phyloP scores from a whole-genome alignment of 345 rosid genomes.

The Eucalyptus coolabah region DNA sequence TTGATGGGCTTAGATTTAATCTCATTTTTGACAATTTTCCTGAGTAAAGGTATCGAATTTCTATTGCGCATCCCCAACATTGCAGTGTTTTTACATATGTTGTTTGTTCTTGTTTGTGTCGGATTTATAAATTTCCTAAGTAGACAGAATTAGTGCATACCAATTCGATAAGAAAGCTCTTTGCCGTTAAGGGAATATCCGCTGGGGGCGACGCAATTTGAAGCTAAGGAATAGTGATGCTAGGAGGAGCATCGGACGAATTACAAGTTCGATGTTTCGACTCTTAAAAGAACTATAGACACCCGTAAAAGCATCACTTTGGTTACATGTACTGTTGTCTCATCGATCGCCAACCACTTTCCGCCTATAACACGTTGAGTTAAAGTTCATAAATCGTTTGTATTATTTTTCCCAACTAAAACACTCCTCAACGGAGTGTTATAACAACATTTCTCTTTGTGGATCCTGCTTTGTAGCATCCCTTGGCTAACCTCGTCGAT shows the following conservation, averaged over 20 bases:
- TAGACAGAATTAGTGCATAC: neutral
- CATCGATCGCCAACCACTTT: too few relatives aligned
- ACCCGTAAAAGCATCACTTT: too few relatives aligned
- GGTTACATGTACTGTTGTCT: rapidly evolving
- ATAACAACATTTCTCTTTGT: too few relatives aligned
- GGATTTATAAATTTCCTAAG: rapidly evolving
- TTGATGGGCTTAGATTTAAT: rapidly evolving
- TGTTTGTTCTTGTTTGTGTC: rapidly evolving
- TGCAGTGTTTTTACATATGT: rapidly evolving
- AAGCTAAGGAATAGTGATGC: neutral
- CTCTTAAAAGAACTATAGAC: neutral
- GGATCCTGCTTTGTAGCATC: too few relatives aligned
- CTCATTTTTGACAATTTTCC: rapidly evolving
- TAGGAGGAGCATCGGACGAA: neutral
- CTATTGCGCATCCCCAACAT: rapidly evolving
- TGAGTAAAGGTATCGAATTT: rapidly evolving
- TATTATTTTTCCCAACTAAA: too few relatives aligned
- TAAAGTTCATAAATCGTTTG: too few relatives aligned
- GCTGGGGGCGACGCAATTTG: rapidly evolving
- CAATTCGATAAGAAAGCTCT: neutral
- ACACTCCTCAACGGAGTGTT: too few relatives aligned
- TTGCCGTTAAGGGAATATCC: too few relatives aligned
- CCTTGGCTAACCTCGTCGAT: too few relatives aligned
- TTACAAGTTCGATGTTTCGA: rapidly evolving
- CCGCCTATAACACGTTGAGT: too few relatives aligned